phyloP scores from a whole-genome alignment of 1,139 yeast species.

The Nadsonia starkeyi-henricii region DNA sequence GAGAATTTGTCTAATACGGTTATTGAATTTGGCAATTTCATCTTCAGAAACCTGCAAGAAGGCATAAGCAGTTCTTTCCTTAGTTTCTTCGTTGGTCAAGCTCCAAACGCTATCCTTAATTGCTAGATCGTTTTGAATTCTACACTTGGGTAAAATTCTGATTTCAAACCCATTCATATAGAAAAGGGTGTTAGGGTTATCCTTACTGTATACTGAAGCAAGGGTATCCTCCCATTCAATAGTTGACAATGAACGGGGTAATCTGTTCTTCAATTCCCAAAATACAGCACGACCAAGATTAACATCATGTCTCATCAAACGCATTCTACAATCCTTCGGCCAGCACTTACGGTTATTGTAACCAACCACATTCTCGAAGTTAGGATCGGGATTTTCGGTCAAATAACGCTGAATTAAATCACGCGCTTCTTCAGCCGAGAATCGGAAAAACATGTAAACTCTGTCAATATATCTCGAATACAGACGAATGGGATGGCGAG shows the following conservation, averaged over 20 bases:
- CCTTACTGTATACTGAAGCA: conserved; percentile 80
- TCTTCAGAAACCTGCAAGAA: conserved; percentile 69
- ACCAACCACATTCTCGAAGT: conserved; percentile 73
- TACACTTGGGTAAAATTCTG: conserved; percentile 62
- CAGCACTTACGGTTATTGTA: conserved; percentile 85
- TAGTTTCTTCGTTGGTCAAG: conserved; percentile 51
- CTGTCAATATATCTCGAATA: conserved; percentile 78
- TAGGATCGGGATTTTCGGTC: conserved; percentile 83
- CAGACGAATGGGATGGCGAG: conserved; percentile 57
- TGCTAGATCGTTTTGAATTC: conserved; percentile 30
- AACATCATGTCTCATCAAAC: conserved; percentile 81
- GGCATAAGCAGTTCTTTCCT: conserved; percentile 85
- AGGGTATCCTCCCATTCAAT: conserved; percentile 72
- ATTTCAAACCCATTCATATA: conserved; percentile 95
- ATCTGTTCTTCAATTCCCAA: conserved; percentile 74
- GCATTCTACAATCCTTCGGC: conserved; percentile 91
- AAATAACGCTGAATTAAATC: conserved; percentile 65
- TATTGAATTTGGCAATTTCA: conserved; percentile 68
- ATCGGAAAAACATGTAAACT: conserved; percentile 65
- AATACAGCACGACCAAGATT: conserved; percentile 83
- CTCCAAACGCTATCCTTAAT: conserved; percentile 86
- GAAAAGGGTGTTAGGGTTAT: conserved; percentile 77
- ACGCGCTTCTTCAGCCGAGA: conserved; percentile 56
- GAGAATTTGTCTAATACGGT: conserved; percentile 74
- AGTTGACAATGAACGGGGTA: conserved; percentile 62